These are phyloP conservation scores for Scedosporium dehoogii DNA, from an alignment of 2,329 filamentous ascomycete species.

Conservation along the genomic window DNA sequence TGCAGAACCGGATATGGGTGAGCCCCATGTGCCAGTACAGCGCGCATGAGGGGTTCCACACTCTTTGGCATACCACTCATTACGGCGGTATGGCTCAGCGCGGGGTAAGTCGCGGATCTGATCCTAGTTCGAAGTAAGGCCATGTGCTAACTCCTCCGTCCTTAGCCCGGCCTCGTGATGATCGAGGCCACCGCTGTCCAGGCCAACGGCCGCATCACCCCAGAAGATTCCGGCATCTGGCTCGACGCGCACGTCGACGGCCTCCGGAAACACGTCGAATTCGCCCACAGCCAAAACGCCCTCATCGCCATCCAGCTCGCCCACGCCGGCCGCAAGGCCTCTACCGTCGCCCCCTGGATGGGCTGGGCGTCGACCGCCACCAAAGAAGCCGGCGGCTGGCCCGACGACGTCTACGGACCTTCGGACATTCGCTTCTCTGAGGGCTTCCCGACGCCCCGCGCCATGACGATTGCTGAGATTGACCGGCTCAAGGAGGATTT, in stretches of 20 bases:
- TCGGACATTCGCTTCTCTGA: constrained; percentile 44
- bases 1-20: constrained; percentile 36
- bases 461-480: constrained; percentile 58
- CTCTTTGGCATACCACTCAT: constrained; percentile 63
- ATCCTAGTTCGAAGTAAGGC: background rate
- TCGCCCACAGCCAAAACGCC: constrained; percentile 45
- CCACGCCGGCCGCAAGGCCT: constrained; percentile 61
- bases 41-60: constrained; percentile 47
- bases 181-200: constrained; percentile 61
- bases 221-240: constrained; percentile 60
- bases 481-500: constrained; percentile 51
- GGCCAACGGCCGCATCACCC: constrained; percentile 62
- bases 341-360: constrained; percentile 52
- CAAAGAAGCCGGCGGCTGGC: constrained; percentile 41
- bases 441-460: constrained; percentile 48
- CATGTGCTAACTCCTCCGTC: background rate
- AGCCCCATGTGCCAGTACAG: constrained; percentile 39
- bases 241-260: constrained; percentile 57
- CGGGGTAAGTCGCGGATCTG: constrained; percentile 31
- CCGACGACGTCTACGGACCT: constrained; percentile 37
- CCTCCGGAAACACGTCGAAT: constrained; percentile 49
- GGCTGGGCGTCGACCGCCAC: constrained; percentile 34
- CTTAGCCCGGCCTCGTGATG: constrained; percentile 48
- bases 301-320: constrained; percentile 64
- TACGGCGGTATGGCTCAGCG: constrained; percentile 62